These are phyloP conservation scores for Penicillium canescens DNA, from an alignment of 495 filamentous ascomycete genomes.

Conservation along the genomic window DNA sequence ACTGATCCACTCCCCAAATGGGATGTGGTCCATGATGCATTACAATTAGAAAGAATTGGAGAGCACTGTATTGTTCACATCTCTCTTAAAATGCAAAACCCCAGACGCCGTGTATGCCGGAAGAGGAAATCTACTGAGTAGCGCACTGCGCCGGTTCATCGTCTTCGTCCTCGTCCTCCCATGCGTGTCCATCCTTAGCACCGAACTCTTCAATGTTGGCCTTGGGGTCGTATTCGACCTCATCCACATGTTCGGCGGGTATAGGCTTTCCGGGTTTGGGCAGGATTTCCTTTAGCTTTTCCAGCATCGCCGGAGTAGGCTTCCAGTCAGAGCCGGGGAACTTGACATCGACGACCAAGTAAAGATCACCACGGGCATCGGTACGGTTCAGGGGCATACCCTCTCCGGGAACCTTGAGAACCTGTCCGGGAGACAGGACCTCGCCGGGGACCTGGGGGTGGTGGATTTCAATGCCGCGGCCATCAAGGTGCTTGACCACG, in stretches of 20 bases:
- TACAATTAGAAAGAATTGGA: background rate
- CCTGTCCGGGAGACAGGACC: constrained; percentile 75
- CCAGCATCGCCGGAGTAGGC: constrained; percentile 62
- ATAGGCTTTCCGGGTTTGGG: constrained; percentile 64
- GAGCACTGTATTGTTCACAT: constrained; percentile 3
- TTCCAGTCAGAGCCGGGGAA: constrained; percentile 89
- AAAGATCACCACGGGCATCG: constrained; percentile 83
- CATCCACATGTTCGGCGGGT: constrained; percentile 71
- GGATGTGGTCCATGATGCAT: too few species aligned
- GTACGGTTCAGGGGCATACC: constrained; percentile 92
- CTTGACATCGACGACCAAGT: constrained; percentile 78
- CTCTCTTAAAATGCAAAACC: constrained; percentile 18
- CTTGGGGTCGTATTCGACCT: constrained; percentile 80
- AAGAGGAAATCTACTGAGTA: constrained; percentile 65
- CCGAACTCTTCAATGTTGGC: constrained; percentile 79
- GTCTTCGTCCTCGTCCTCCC: constrained; percentile 79
- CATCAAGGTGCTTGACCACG: constrained; percentile 90
- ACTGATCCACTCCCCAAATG: background rate
- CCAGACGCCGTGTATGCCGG: constrained; percentile 31
- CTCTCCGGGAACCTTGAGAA: constrained; percentile 81
- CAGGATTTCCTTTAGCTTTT: constrained; percentile 70
- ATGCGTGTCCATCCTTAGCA: constrained; percentile 69
- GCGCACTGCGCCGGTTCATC: constrained; percentile 72
- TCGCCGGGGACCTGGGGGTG: constrained; percentile 69
- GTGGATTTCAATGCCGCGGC: constrained; percentile 80